These are phyloP conservation scores for Cephaloascus fragrans DNA, from an alignment of 805 yeast species.

Conservation along the genomic window DNA sequence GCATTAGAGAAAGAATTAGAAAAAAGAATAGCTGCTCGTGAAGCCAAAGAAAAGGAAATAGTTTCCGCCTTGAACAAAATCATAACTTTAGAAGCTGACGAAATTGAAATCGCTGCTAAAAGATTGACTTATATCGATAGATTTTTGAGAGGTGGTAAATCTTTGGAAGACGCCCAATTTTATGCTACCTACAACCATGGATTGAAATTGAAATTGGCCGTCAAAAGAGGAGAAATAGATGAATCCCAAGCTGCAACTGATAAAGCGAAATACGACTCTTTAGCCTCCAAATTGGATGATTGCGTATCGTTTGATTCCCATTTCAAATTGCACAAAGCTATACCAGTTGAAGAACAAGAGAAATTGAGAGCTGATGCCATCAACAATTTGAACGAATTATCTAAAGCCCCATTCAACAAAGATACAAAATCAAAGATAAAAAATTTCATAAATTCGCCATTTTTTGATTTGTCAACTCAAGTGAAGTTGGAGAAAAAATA, in stretches of 20 bases:
- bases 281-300: constrained; percentile 31
- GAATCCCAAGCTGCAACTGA: constrained; percentile 12
- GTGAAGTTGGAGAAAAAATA: constrained; percentile 32
- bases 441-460: constrained; percentile 29
- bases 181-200: constrained; percentile 45
- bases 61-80: constrained; percentile 16
- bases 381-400: constrained; percentile 9
- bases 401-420: constrained; percentile 16
- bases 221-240: constrained; percentile 25
- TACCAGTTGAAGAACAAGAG: constrained; percentile 18
- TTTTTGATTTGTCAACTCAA: constrained; percentile 27
- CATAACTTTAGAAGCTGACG: constrained; percentile 17
- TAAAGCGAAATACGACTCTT: constrained; percentile 19
- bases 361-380: constrained; percentile 12
- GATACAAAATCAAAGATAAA: constrained; percentile 31
- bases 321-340: constrained; percentile 27
- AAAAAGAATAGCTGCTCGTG: constrained; percentile 31
- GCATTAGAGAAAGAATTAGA: constrained; percentile 30
- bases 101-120: constrained; percentile 26
- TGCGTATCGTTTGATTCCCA: constrained; percentile 37
- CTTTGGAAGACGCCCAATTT: constrained; percentile 43
- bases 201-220: constrained; percentile 30
- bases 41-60: constrained; percentile 16
- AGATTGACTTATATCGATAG: constrained; percentile 49
- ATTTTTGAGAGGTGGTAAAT: constrained; percentile 49